phyloP scores from a whole-genome alignment of 2,329 filamentous ascomycete genomes.

The Ilyonectria sp. region DNA sequence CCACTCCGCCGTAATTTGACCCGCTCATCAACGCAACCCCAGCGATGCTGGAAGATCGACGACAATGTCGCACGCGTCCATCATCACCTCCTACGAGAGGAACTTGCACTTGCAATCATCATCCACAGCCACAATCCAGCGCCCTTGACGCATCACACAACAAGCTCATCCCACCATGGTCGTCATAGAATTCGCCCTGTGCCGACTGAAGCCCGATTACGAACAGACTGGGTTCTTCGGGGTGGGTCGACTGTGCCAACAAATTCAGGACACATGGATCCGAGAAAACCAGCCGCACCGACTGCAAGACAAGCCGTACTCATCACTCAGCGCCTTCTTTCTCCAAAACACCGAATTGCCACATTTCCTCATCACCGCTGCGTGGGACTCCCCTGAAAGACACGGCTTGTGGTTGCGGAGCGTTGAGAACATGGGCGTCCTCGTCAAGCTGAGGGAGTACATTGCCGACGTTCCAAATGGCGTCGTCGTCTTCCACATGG shows the following conservation, averaged over 20 bases:
- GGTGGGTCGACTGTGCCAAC: slow-evolving; percentile 50
- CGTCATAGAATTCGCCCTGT: slow-evolving; percentile 58
- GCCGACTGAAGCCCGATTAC: slow-evolving; percentile 51
- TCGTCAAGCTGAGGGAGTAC: slow-evolving; percentile 52
- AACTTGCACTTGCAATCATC: slow-evolving; percentile 7
- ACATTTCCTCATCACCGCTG: slow-evolving; percentile 60
- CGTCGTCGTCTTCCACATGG: slow-evolving; percentile 60
- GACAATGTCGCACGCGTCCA: slow-evolving; percentile 7
- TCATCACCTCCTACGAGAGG: slow-evolving; percentile 1
- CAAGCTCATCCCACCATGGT: slow-evolving; percentile 48
- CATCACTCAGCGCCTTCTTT: slow-evolving; percentile 54
- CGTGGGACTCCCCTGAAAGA: slow-evolving; percentile 60
- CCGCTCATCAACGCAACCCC: slow-evolving; percentile 29
- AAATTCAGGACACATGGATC: slow-evolving; percentile 59
- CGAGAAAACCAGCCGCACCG: slow-evolving; percentile 54
- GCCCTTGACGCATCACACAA: background rate
- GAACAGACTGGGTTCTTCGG: slow-evolving; percentile 53
- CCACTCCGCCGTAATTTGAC: slow-evolving; percentile 21
- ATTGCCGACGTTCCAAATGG: slow-evolving; percentile 51
- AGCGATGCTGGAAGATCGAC: slow-evolving; percentile 14
- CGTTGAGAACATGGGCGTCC: slow-evolving; percentile 56
- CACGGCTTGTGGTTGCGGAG: slow-evolving; percentile 62
- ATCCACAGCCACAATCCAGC: slow-evolving; percentile 13
- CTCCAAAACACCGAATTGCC: slow-evolving; percentile 54
- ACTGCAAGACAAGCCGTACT: slow-evolving; percentile 48